Evolutionary conservation across 2,329 filamentous ascomycete genomes (phyloP).

Genomic region (Colletotrichum godetiae): DNA sequence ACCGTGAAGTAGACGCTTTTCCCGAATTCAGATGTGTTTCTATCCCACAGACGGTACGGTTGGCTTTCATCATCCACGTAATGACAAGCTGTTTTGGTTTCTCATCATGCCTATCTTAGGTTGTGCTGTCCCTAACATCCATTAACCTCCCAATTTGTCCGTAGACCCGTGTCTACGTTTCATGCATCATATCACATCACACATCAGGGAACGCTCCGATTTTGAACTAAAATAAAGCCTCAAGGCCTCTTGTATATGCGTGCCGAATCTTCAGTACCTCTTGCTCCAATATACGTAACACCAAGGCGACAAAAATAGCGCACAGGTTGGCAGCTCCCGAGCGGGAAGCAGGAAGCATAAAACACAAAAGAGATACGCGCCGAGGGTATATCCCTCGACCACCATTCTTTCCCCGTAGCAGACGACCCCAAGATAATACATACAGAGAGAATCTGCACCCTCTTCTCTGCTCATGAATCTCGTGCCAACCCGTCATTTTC

Average conservation of each 20-base stretch:
- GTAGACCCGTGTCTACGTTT: too few relatives aligned
- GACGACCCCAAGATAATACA: slow-evolving; percentile 31
- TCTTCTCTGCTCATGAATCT: slow-evolving; percentile 31
- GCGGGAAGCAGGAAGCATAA: not conserved
- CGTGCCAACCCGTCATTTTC: slow-evolving; percentile 31
- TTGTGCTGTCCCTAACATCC: too few relatives aligned
- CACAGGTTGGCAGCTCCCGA: slow-evolving; percentile 14
- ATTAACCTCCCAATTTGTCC: not conserved
- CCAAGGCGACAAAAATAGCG: not conserved
- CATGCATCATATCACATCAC: not conserved
- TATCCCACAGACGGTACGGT: too few relatives aligned
- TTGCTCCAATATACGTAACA: slow-evolving; percentile 32
- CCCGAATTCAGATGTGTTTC: too few relatives aligned
- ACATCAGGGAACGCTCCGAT: not conserved
- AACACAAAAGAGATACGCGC: slow-evolving; percentile 11
- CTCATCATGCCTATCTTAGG: too few relatives aligned
- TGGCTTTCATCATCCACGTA: too few relatives aligned
- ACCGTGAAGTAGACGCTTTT: too few relatives aligned
- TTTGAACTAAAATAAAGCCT: not conserved
- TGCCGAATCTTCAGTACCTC: slow-evolving; percentile 18
- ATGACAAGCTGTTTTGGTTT: too few relatives aligned
- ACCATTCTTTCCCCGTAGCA: slow-evolving; percentile 1
- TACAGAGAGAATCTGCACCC: slow-evolving; percentile 14
- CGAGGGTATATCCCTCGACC: slow-evolving; percentile 1
- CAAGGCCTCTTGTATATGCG: slow-evolving; percentile 29